These are phyloP conservation scores for Hygrocybe coccinea DNA, from an alignment of 768 basidiomycete species.

Conservation along the genomic window DNA sequence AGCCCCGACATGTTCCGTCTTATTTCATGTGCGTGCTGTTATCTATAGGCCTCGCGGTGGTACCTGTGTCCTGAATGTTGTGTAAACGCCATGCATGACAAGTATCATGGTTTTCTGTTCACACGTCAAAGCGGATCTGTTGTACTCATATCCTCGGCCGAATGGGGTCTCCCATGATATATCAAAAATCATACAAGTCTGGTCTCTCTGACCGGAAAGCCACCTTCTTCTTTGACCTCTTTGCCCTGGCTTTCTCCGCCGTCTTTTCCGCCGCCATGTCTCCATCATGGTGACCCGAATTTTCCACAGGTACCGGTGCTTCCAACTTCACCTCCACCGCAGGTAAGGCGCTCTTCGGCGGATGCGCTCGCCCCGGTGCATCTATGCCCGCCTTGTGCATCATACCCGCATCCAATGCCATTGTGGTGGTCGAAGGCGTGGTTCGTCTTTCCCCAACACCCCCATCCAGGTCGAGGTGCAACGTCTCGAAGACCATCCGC, in stretches of 20 bases:
- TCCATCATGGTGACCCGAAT: background rate
- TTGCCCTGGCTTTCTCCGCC: slow-evolving; percentile 15
- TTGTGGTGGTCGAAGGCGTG: slow-evolving; percentile 35
- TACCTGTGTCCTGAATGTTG: too few relatives aligned
- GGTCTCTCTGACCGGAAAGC: slow-evolving; percentile 62
- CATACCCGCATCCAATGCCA: background rate
- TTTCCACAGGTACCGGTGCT: slow-evolving; percentile 10
- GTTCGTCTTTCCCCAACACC: slow-evolving; percentile 75
- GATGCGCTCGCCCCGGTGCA: slow-evolving; percentile 6
- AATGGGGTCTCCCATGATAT: background rate
- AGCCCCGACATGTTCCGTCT: too few relatives aligned
- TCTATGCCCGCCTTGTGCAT: slow-evolving; percentile 6
- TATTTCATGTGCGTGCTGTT: too few relatives aligned
- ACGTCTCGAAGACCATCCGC: slow-evolving; percentile 82
- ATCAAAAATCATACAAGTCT: slow-evolving; percentile 72
- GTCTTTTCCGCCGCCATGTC: too few relatives aligned
- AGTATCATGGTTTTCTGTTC: too few relatives aligned
- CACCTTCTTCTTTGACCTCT: slow-evolving; percentile 61
- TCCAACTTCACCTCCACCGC: slow-evolving; percentile 46
- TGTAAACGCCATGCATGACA: too few relatives aligned
- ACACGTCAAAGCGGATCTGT: too few relatives aligned
- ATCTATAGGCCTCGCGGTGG: too few relatives aligned
- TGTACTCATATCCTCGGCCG: too few relatives aligned
- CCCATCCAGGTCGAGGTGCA: slow-evolving; percentile 85
- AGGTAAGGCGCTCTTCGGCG: slow-evolving; percentile 1